Base-by-base conservation (phyloP, 805 yeast genomes). In the Candida ponderosae region DNA sequence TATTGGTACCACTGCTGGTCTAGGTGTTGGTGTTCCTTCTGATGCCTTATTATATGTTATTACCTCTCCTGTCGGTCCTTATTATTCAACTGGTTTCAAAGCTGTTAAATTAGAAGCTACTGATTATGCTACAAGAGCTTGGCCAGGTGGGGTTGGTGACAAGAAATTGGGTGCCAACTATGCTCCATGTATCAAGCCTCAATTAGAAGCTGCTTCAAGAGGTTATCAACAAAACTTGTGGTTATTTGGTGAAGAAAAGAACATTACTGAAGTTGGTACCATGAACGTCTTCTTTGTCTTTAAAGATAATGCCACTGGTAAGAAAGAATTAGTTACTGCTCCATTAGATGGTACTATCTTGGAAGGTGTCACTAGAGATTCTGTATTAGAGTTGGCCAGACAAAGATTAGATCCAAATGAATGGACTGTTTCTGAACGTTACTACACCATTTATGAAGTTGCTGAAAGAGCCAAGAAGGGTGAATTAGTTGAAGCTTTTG, bases 61-160 rank as follows among this genome's bases (percentile, higher is more conserved):
- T 60, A 82, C 90, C 32, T 86, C 96, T 15, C 97, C 97, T 21
- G 97, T 90, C 23, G 97, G 97, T 35, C 97, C 97, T 19, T 93
- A 90, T 74, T 87, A 83, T 66, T 73, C 82, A 54, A 83, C 96
- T 16, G 97, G 97, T 16, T 90, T 90, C 78, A 88, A 89, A 66
- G 96, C 97, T 31, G 96, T 93, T 38, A 72, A 76, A 43, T 73
- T 93, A 46, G 96, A 90, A 66, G 97, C 97, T 48, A 89, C 96
- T 27, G 95, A 87, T 58, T 79, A 85, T 51, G 96, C 96, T 35
- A 89, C 89, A 26, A 84, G 98, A 69, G 97, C 98, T 23, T 90
- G 97, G 97, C 97, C 97, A 57, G 96, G 96, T 55, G 98, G 97
- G 62, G 88, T 79, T 51, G 98, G 98, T 65, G 83, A 90, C 76